phyloP scores from a whole-genome alignment of 169 alveolate genomes.

The Eimeria zaria region DNA sequence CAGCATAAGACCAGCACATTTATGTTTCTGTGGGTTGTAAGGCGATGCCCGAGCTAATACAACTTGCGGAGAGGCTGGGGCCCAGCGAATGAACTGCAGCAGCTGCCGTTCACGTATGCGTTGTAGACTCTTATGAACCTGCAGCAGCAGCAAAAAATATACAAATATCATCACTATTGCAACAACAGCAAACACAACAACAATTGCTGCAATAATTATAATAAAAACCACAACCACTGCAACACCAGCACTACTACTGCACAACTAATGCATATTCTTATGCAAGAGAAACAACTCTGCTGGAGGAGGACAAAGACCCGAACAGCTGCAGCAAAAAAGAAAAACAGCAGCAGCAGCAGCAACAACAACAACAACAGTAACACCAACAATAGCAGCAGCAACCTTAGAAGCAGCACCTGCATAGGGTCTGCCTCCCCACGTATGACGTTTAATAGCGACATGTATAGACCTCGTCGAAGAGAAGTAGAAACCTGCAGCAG shows the following conservation, averaged over 20 bases:
- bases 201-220: too few species aligned
- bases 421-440: constrained; percentile 98
- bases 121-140: constrained; percentile 97
- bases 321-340: too few species aligned
- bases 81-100: constrained; percentile 98
- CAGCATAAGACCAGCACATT: constrained; percentile 99
- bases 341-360: neutral
- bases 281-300: too few species aligned
- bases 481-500: constrained; percentile 89
- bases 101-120: constrained; percentile 96
- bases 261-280: too few species aligned
- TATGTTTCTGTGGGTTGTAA: constrained; percentile 96
- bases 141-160: too few species aligned
- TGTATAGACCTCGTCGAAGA: constrained; percentile 95
- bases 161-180: too few species aligned
- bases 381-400: constrained; percentile 76
- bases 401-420: constrained; percentile 83
- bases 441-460: constrained; percentile 96
- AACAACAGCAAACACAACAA: neutral
- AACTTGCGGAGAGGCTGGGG: constrained; percentile 99
- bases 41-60: constrained; percentile 99
- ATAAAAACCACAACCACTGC: too few species aligned
- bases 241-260: too few species aligned
- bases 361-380: neutral
- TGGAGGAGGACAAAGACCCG: too few species aligned